A percentile compares a stretch with the other conserved stretches of the same genome.
Evolutionary conservation across 2,329 filamentous ascomycete species (phyloP).

Genomic region (Neodidymelliopsis sp.): DNA sequence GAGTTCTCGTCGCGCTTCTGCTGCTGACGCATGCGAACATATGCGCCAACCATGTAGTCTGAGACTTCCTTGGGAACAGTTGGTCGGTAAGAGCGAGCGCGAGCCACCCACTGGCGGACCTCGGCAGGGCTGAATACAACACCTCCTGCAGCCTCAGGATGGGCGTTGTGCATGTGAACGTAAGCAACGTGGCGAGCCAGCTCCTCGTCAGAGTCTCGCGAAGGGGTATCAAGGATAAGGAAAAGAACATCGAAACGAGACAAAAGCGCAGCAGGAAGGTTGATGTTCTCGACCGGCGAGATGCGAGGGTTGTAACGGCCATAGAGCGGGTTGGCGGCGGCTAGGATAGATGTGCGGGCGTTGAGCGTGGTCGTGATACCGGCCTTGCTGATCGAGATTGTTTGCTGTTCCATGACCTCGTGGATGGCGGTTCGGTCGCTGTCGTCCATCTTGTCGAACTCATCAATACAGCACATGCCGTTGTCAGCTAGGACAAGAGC

Average conservation of each 20-base stretch:
- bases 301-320: constrained; percentile 97
- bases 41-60: constrained; percentile 97
- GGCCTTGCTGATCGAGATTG: constrained; percentile 86
- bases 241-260: constrained; percentile 98
- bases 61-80: constrained; percentile 84
- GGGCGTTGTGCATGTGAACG: constrained; percentile 95
- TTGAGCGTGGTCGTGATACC: constrained; percentile 97
- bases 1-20: constrained; percentile 90
- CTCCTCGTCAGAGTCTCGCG: constrained; percentile 87
- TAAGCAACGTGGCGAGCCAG: constrained; percentile 94
- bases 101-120: constrained; percentile 94
- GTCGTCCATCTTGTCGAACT: constrained; percentile 91
- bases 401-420: constrained; percentile 90
- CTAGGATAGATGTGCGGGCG: constrained; percentile 92
- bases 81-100: constrained; percentile 88
- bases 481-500: constrained; percentile 82
- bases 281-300: constrained; percentile 98
- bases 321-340: constrained; percentile 95
- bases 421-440: constrained; percentile 82
- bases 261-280: constrained; percentile 93
- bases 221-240: constrained; percentile 92
- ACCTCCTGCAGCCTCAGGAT: constrained; percentile 73
- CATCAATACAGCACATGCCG: constrained; percentile 85
- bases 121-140: constrained; percentile 92
- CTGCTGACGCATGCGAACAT: constrained; percentile 90